Evolutionary conservation across 805 yeast species (phyloP).

Genomic region (Starmerella potacharoeniae): DNA sequence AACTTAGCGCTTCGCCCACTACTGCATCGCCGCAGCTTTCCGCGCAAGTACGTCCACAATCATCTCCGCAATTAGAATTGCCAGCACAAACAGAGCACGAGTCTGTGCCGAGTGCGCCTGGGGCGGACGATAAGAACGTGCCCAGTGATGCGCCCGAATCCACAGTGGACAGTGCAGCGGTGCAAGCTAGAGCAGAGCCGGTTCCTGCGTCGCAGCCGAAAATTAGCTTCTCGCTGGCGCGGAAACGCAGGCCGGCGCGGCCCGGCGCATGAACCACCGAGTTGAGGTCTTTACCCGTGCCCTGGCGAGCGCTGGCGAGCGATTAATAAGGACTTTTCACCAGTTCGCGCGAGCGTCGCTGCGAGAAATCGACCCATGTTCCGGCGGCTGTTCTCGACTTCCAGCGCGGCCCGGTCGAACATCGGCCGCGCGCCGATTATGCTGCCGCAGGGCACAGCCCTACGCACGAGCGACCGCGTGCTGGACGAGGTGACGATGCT

Average conservation of each 20-base stretch:
- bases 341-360: not conserved
- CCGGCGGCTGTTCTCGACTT: slow-evolving; percentile 15
- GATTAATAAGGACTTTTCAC: not conserved
- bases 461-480: slow-evolving; percentile 28
- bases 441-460: slow-evolving; percentile 49
- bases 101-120: too few relatives aligned
- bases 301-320: not conserved
- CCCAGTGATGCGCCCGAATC: too few relatives aligned
- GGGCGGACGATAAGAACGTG: too few relatives aligned
- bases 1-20: too few relatives aligned
- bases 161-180: too few relatives aligned
- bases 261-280: too few relatives aligned
- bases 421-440: slow-evolving; percentile 73
- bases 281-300: slow-evolving; percentile 1
- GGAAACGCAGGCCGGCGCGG: not conserved
- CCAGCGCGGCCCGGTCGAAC: slow-evolving; percentile 27
- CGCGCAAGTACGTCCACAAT: too few relatives aligned
- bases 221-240: not conserved
- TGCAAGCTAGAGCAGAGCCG: not conserved
- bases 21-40: too few relatives aligned
- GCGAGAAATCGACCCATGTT: not conserved
- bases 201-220: not conserved
- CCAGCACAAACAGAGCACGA: too few relatives aligned
- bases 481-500: slow-evolving; percentile 28
- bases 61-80: too few relatives aligned